A percentile compares a stretch with the other conserved stretches of the same genome.
phyloP scores from a whole-genome alignment of 1,284 basidiomycete genomes.

The Cryptococcus wingfieldii region DNA sequence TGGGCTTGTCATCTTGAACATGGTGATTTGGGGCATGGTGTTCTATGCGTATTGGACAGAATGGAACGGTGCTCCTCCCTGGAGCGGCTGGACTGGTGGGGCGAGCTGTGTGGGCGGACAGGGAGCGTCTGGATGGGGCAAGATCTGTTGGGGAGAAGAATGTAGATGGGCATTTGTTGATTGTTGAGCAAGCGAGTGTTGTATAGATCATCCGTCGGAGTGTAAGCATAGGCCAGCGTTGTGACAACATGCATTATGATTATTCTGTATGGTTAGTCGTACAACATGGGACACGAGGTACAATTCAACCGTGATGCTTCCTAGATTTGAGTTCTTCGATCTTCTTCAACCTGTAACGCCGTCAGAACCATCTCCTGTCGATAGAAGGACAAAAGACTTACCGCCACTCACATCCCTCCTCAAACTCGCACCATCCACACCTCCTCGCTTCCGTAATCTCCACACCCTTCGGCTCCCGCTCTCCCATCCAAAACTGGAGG shows the following conservation, averaged over 20 bases:
- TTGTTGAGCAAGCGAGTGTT: not conserved
- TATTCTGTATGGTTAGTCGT: not conserved
- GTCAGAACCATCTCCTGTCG: not conserved
- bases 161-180: slow-evolving; percentile 9
- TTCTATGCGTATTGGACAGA: slow-evolving; percentile 10
- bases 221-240: not conserved
- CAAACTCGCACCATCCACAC: slow-evolving; percentile 79
- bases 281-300: not conserved
- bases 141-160: slow-evolving; percentile 2
- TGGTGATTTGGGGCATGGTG: slow-evolving; percentile 13
- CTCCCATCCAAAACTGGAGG: slow-evolving; percentile 70
- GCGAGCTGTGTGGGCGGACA: slow-evolving; percentile 1
- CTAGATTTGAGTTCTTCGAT: slow-evolving; percentile 1
- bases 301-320: not conserved
- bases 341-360: slow-evolving; percentile 1
- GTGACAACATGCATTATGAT: not conserved
- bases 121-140: slow-evolving; percentile 1
- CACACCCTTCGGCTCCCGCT: slow-evolving; percentile 64
- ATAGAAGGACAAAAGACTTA: slow-evolving; percentile 18
- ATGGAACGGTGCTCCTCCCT: not conserved
- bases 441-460: slow-evolving; percentile 58
- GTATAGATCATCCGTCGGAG: not conserved
- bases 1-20: slow-evolving; percentile 10
- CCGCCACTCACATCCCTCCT: slow-evolving; percentile 75
- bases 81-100: not conserved